These are phyloP conservation scores for Fusarium sulawesiense DNA, from an alignment of 2,329 filamentous ascomycete species.

Conservation along the genomic window DNA sequence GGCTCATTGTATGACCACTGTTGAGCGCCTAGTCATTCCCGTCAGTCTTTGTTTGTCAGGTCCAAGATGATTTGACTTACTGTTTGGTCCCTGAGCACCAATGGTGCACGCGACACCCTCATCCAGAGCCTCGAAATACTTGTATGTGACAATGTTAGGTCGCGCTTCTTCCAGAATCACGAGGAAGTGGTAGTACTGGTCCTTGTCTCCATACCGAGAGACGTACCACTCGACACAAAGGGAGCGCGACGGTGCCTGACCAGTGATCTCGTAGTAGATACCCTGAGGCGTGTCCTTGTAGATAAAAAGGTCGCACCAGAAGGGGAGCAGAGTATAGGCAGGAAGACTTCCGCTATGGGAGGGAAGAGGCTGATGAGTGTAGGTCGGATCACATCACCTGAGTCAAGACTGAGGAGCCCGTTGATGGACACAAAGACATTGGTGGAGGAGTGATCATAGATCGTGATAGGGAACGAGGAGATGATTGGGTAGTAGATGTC, in stretches of 20 bases:
- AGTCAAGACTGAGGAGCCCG: not conserved
- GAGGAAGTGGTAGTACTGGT: slow-evolving; percentile 10
- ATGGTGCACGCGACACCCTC: slow-evolving; percentile 1
- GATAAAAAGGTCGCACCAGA: slow-evolving; percentile 6
- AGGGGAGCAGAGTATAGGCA: not conserved
- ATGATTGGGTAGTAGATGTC: slow-evolving; percentile 1
- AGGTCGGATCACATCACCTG: not conserved
- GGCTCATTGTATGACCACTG: slow-evolving; percentile 10
- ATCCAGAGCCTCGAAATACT: slow-evolving; percentile 4
- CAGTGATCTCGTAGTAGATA: slow-evolving; percentile 2
- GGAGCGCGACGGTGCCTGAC: not conserved
- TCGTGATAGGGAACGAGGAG: not conserved
- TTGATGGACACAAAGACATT: slow-evolving; percentile 5
- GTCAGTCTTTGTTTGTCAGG: not conserved
- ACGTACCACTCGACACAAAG: slow-evolving; percentile 6
- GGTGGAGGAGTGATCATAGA: not conserved
- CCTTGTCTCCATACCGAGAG: slow-evolving; percentile 1
- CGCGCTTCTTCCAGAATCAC: not conserved
- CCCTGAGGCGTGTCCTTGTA: slow-evolving; percentile 8
- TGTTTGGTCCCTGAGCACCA: slow-evolving; percentile 4
- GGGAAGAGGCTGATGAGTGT: not conserved
- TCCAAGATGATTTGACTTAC: not conserved
- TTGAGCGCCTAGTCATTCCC: not conserved
- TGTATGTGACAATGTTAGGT: slow-evolving; percentile 8
- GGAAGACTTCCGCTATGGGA: not conserved